Evolutionary conservation across 1,284 basidiomycete genomes (phyloP).

Genomic region (Grifola frondosa): DNA sequence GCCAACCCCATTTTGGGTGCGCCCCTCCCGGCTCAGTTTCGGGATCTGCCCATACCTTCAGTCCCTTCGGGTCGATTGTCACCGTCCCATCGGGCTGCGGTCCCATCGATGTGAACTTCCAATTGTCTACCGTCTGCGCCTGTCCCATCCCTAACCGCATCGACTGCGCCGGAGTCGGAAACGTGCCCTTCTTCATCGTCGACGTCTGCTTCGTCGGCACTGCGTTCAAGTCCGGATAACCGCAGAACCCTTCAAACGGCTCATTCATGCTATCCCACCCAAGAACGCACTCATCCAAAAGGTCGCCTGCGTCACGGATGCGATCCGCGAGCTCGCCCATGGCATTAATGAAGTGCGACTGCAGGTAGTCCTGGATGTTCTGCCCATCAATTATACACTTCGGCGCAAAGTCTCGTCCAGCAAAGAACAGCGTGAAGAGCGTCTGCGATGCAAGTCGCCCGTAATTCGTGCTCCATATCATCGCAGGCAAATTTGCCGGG

Average conservation of each 20-base stretch:
- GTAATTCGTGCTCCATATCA: slow-evolving; percentile 98
- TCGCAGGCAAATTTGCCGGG: slow-evolving; percentile 79
- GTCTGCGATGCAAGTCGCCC: slow-evolving; percentile 86
- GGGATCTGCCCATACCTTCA: slow-evolving; percentile 68
- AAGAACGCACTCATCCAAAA: slow-evolving; percentile 86
- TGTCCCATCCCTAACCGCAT: slow-evolving; percentile 88
- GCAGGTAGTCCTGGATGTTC: slow-evolving; percentile 95
- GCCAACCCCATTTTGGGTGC: slow-evolving; percentile 80
- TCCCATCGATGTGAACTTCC: slow-evolving; percentile 79
- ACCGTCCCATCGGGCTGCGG: slow-evolving; percentile 74
- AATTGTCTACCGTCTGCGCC: slow-evolving; percentile 83
- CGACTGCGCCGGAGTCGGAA: slow-evolving; percentile 84
- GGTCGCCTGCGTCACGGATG: slow-evolving; percentile 70
- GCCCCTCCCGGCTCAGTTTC: slow-evolving; percentile 43
- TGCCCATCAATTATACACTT: slow-evolving; percentile 88
- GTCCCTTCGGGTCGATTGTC: slow-evolving; percentile 82
- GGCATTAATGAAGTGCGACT: slow-evolving; percentile 83
- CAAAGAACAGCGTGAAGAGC: slow-evolving; percentile 94
- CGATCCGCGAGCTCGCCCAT: slow-evolving; percentile 74
- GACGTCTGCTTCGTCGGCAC: slow-evolving; percentile 68
- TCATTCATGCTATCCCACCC: slow-evolving; percentile 99
- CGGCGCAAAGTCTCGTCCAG: slow-evolving; percentile 86
- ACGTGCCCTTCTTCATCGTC: slow-evolving; percentile 81
- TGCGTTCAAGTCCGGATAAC: slow-evolving; percentile 69
- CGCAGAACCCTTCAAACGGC: slow-evolving; percentile 86